phyloP scores from a whole-genome alignment of 2,329 filamentous ascomycete species.

The Plenodomus biglobosus region DNA sequence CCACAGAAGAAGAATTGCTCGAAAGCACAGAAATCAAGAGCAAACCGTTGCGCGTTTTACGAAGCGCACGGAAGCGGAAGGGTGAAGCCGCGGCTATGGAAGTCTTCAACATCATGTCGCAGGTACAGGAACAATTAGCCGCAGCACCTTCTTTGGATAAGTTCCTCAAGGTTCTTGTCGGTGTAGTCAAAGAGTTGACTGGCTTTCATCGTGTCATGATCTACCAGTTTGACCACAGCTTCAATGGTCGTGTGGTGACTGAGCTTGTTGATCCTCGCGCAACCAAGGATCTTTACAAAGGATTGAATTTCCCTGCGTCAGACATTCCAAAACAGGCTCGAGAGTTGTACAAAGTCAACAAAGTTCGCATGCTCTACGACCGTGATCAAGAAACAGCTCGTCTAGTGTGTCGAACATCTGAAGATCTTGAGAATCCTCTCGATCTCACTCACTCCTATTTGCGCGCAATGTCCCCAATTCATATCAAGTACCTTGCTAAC shows the following conservation, averaged over 20 bases:
- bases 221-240: constrained; percentile 81
- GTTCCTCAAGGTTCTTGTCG: constrained; percentile 79
- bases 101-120: constrained; percentile 88
- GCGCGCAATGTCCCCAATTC: constrained; percentile 86
- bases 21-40: constrained; percentile 76
- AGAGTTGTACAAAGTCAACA: constrained; percentile 88
- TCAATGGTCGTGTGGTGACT: constrained; percentile 84
- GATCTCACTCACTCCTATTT: constrained; percentile 85
- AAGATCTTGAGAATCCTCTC: constrained; percentile 73
- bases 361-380: constrained; percentile 84
- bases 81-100: constrained; percentile 85
- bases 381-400: constrained; percentile 77
- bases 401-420: constrained; percentile 73
- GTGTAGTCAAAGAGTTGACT: constrained; percentile 84
- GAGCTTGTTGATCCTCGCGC: constrained; percentile 79
- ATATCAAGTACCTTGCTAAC: constrained; percentile 81
- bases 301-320: constrained; percentile 83
- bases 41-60: constrained; percentile 73
- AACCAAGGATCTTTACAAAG: constrained; percentile 82
- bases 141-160: constrained; percentile 68
- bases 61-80: constrained; percentile 72
- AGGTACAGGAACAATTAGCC: constrained; percentile 84
- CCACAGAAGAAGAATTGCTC: constrained; percentile 71
- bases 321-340: constrained; percentile 84
- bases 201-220: constrained; percentile 93